Evolutionary conservation across 2,329 filamentous ascomycete genomes (phyloP).

Genomic region (Pseudomassariella vexata): DNA sequence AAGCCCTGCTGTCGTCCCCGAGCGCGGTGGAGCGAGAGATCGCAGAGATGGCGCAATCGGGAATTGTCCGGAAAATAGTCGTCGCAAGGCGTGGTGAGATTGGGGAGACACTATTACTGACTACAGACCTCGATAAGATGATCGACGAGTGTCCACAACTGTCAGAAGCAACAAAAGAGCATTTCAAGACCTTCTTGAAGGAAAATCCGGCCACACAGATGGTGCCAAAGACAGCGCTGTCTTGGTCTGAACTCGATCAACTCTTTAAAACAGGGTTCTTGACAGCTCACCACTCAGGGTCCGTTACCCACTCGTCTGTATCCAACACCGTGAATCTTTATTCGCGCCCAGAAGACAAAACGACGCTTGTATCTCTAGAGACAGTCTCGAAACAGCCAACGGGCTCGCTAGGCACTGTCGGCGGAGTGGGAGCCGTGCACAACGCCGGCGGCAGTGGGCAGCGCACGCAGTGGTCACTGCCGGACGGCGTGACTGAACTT

Average conservation of each 20-base stretch:
- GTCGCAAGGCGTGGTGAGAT: slow-evolving; percentile 56
- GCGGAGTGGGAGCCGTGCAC: slow-evolving; percentile 60
- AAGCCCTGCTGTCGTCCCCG: slow-evolving; percentile 55
- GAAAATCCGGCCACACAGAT: slow-evolving; percentile 41
- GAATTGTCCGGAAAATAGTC: slow-evolving; percentile 54
- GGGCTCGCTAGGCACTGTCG: slow-evolving; percentile 63
- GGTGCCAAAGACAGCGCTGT: slow-evolving; percentile 25
- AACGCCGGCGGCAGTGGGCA: slow-evolving; percentile 50
- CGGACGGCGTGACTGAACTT: slow-evolving; percentile 29
- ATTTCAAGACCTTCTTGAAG: slow-evolving; percentile 46
- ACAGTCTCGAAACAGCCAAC: slow-evolving; percentile 60
- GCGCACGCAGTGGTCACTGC: slow-evolving; percentile 31
- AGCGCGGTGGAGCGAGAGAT: slow-evolving; percentile 64
- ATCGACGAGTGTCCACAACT: slow-evolving; percentile 30
- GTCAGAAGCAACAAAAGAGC: slow-evolving; percentile 36
- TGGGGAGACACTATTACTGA: slow-evolving; percentile 60
- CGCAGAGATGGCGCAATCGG: slow-evolving; percentile 51
- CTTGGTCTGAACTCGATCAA: slow-evolving; percentile 27
- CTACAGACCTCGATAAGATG: slow-evolving; percentile 47
- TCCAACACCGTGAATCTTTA: slow-evolving; percentile 31
- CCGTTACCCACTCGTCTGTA: slow-evolving; percentile 24
- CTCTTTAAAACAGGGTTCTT: slow-evolving; percentile 64
- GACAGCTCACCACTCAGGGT: slow-evolving; percentile 38
- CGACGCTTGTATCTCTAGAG: slow-evolving; percentile 54
- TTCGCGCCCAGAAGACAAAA: slow-evolving; percentile 46